Evolutionary conservation across 768 basidiomycete genomes (phyloP), one percentile per base, ranked within the genome.

Genomic region (Boletales sp.): DNA sequence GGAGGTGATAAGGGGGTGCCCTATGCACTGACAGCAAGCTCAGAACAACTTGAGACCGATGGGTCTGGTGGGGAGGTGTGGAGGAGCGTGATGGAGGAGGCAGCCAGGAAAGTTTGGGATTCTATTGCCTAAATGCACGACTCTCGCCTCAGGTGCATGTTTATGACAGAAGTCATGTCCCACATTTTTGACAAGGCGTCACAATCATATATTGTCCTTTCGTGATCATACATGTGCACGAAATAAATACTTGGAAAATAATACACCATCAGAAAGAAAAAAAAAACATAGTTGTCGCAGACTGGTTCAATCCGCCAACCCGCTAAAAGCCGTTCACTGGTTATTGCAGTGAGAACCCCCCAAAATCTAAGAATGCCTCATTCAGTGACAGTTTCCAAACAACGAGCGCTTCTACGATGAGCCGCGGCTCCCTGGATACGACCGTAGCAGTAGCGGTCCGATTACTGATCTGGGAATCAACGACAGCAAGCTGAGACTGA

Each of bases 401-500:
- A 2, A 93, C 83, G 30, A 92, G 74, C 2, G 81, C 90, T 64
- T 93, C 89, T 10, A 90, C 87, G 41, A 91, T 90, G 5, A 85
- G 70, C n/a, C 86, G 72, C 31, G 79, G 75, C 44, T 76, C 74
- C 15, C 57, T 46, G 17, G 41, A 31, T 14, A 41, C 9, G 15
- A 21, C 21, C 21, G 4, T 21, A 21, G 21, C 21, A 21, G 21
- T 21, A 2, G 21, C 21, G 21, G 21, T 21, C 21, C 21, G 4
- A 21, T 21, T 21, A 21, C 4, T 21, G 4, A 21, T 21, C 21
- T 21, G 21, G 21, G 21, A 21, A 4, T 21, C 21, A 21, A 21
- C 21, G 21, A 21, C 21, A 4, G 21, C 21, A 21, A 21, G 21
- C 21, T 21, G 21, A 21, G 21, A 21, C 21, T 21, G 21, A 2